A percentile compares a stretch with the other conserved stretches of the same genome.
Conservation (phyloP, 805 yeast species). For the Teunomyces aglyptinius region DNA sequence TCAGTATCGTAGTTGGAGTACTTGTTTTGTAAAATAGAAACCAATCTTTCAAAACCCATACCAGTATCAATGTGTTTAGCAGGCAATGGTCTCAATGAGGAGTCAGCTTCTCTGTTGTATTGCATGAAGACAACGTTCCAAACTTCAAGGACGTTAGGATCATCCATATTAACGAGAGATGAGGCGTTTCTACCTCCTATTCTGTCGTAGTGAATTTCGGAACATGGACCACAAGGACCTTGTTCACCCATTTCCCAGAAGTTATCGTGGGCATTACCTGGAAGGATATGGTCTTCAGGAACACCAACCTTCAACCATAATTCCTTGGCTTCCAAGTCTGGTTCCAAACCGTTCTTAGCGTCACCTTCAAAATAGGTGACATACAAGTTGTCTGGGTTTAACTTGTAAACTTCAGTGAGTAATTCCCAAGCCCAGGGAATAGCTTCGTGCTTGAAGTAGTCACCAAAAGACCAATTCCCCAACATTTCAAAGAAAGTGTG, state of each 20-base stretch:
- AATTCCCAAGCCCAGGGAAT: conserved; percentile 87
- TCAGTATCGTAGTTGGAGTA: conserved; percentile 96
- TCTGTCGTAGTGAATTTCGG: conserved; percentile 96
- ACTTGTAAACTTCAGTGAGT: conserved; percentile 79
- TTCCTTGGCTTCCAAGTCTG: conserved; percentile 91
- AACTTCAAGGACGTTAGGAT: conserved; percentile 94
- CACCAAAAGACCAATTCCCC: conserved; percentile 99
- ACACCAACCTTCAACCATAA: conserved; percentile 88
- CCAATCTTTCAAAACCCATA: conserved; percentile 97
- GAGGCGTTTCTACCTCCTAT: conserved; percentile 98
- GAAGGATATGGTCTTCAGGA: conserved; percentile 85
- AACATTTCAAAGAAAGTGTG: conserved; percentile 99
- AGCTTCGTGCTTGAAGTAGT: conserved; percentile 95
- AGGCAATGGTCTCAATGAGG: conserved; percentile 77
- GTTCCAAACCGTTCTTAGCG: conserved; percentile 71
- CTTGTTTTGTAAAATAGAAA: conserved; percentile 87
- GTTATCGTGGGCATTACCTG: conserved; percentile 88
- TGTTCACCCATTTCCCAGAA: conserved; percentile 99
- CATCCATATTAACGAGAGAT: conserved; percentile 87
- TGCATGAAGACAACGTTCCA: conserved; percentile 99
- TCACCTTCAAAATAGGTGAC: conserved; percentile 98
- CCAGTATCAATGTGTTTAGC: conserved; percentile 98
- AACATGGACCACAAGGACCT: conserved; percentile 99
- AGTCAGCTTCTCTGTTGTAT: conserved; percentile 90
- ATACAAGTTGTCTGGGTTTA: conserved; percentile 75